These are phyloP conservation scores for Anisodus tanguticus DNA, from an alignment of 257 asterid species.

Conservation along the genomic window DNA sequence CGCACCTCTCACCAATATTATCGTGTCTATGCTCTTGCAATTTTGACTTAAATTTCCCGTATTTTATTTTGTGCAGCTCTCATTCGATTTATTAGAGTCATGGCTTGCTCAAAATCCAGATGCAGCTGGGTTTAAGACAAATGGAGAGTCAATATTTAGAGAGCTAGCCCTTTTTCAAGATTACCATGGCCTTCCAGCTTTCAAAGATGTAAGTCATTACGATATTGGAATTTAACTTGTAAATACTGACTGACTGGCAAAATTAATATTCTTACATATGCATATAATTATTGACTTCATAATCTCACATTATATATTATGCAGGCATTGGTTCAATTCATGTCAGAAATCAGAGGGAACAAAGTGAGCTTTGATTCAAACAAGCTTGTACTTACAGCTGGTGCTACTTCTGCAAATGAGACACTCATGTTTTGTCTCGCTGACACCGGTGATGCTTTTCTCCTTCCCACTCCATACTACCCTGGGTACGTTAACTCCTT, in stretches of 20 bases:
- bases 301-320: constrained; percentile 14
- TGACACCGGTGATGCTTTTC: constrained; percentile 34
- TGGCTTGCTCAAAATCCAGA: constrained; percentile 49
- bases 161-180: constrained; percentile 51
- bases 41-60: not conserved
- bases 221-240: not conserved
- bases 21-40: not conserved
- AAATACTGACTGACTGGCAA: not conserved
- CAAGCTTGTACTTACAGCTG: constrained; percentile 37
- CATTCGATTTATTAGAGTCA: constrained; percentile 46
- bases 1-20: too few species aligned
- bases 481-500: constrained; percentile 33
- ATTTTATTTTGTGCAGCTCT: constrained; percentile 37
- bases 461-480: constrained; percentile 39
- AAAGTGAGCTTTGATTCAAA: constrained; percentile 35
- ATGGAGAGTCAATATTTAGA: constrained; percentile 45
- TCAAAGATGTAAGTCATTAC: constrained; percentile 31
- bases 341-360: constrained; percentile 35
- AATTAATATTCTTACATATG: not conserved
- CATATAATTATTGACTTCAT: not conserved
- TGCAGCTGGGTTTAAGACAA: constrained; percentile 37
- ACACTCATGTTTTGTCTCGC: constrained; percentile 38
- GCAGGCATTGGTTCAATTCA: constrained; percentile 33
- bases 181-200: constrained; percentile 50
- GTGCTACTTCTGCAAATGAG: constrained; percentile 38